phyloP scores from a whole-genome alignment of 495 filamentous ascomycete genomes.

The Penicillium ucsense region DNA sequence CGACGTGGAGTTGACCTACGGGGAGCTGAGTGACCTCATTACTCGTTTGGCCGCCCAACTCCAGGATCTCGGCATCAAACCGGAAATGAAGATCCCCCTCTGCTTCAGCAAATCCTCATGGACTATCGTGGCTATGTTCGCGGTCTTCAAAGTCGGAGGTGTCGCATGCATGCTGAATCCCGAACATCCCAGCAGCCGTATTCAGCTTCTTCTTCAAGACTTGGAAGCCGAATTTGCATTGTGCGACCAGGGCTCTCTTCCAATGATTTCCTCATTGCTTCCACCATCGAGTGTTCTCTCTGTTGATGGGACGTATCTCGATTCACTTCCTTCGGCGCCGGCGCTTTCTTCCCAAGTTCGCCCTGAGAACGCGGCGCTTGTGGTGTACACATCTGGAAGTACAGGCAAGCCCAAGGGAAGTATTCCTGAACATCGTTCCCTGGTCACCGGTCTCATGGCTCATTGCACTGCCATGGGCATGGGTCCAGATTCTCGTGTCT shows the following conservation, averaged over 20 bases:
- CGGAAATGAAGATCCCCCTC: slow-evolving; percentile 27
- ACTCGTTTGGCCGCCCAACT: slow-evolving; percentile 18
- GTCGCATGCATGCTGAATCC: background rate
- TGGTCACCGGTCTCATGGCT: slow-evolving; percentile 18
- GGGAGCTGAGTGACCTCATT: slow-evolving; percentile 30
- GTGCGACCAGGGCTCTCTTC: background rate
- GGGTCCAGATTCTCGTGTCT: slow-evolving; percentile 17
- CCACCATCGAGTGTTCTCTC: background rate
- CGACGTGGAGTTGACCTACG: slow-evolving; percentile 45
- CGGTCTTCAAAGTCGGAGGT: slow-evolving; percentile 26
- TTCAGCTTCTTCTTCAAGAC: slow-evolving; percentile 44
- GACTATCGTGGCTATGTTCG: slow-evolving; percentile 34
- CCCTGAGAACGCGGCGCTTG: slow-evolving; percentile 4
- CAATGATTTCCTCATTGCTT: background rate
- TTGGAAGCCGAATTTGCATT: slow-evolving; percentile 31
- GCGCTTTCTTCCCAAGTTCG: background rate
- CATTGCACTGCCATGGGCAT: slow-evolving; percentile 12
- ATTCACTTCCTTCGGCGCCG: background rate
- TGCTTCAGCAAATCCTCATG: slow-evolving; percentile 40
- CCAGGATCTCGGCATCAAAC: slow-evolving; percentile 13
- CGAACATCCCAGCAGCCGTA: slow-evolving; percentile 8
- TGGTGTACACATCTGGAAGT: slow-evolving; percentile 70
- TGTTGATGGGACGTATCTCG: background rate
- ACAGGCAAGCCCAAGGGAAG: slow-evolving; percentile 76
- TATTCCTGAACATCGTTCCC: slow-evolving; percentile 61